These are phyloP conservation scores for Globisporangium spiculum DNA, from an alignment of 352 stramenopile species.

Conservation along the genomic window DNA sequence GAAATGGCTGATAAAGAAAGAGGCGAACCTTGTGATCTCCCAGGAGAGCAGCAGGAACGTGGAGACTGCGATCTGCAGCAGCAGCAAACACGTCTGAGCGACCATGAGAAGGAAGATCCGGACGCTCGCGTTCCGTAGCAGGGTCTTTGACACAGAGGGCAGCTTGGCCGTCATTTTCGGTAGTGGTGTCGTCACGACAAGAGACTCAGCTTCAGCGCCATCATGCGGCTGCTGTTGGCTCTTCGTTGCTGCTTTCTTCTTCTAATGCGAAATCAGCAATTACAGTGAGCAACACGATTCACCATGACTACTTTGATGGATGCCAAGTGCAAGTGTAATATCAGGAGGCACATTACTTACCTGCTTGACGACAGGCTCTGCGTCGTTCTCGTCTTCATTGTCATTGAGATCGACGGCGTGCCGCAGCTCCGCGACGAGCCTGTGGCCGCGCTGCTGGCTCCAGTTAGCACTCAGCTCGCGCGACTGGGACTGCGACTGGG, in stretches of 20 bases:
- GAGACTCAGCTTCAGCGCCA: not conserved
- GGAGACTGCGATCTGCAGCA: constrained; percentile 26
- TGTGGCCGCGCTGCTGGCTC: constrained; percentile 4
- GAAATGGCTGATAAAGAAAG: not conserved
- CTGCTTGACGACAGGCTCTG: not conserved
- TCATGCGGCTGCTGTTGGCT: not conserved
- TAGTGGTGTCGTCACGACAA: not conserved
- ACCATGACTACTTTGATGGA: not conserved
- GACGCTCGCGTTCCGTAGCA: constrained; percentile 21
- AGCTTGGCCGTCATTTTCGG: not conserved
- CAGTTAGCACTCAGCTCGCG: not conserved
- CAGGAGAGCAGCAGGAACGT: constrained; percentile 29
- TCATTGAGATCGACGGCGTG: not conserved
- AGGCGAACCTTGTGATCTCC: constrained; percentile 40
- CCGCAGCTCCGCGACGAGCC: constrained; percentile 12
- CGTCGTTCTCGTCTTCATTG: not conserved
- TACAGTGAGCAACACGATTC: not conserved
- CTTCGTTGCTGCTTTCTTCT: constrained; percentile 6
- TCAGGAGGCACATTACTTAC: constrained; percentile 2
- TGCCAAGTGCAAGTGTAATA: not conserved
- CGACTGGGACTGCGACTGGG: not conserved
- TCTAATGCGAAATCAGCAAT: not conserved
- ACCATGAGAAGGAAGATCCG: constrained; percentile 28
- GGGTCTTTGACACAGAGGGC: not conserved
- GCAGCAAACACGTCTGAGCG: constrained; percentile 31